A percentile compares a stretch with the other conserved stretches of the same genome.
Evolutionary conservation across 257 asterid genomes (phyloP).

Genomic region (Catharanthus roseus): DNA sequence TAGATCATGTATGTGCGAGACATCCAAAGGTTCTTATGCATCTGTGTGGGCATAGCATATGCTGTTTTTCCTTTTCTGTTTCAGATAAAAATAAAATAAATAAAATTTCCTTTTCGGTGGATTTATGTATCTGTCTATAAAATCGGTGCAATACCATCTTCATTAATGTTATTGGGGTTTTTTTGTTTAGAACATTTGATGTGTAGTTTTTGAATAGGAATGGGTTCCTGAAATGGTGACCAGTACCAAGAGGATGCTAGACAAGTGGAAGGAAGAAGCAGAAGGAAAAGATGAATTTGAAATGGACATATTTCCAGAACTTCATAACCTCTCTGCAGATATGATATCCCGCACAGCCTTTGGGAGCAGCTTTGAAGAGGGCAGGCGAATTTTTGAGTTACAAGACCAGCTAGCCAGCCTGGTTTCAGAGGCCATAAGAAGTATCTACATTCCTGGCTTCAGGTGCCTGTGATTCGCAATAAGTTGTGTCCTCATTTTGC

Average conservation of each 20-base stretch:
- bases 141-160: too few relatives aligned
- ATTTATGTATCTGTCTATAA: too few relatives aligned
- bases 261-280: slow-evolving; percentile 44
- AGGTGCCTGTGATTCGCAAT: slow-evolving; percentile 29
- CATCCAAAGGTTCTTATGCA: too few relatives aligned
- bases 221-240: slow-evolving; percentile 60
- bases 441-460: slow-evolving; percentile 58
- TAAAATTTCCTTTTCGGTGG: too few relatives aligned
- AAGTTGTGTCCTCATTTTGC: too few relatives aligned
- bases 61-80: too few relatives aligned
- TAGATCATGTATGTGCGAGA: too few relatives aligned
- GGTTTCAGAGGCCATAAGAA: slow-evolving; percentile 37
- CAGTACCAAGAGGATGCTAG: slow-evolving; percentile 30
- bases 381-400: slow-evolving; percentile 47
- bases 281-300: slow-evolving; percentile 34
- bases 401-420: slow-evolving; percentile 52
- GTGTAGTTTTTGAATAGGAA: slow-evolving; percentile 31
- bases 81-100: too few relatives aligned
- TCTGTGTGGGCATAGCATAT: too few relatives aligned
- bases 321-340: slow-evolving; percentile 57
- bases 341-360: slow-evolving; percentile 56
- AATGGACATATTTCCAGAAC: slow-evolving; percentile 41
- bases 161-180: not conserved
- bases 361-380: slow-evolving; percentile 56
- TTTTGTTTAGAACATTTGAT: not conserved